These are phyloP conservation scores for Telopea speciosissima DNA, from an alignment of 177 flowering plant species.

Conservation along the genomic window DNA sequence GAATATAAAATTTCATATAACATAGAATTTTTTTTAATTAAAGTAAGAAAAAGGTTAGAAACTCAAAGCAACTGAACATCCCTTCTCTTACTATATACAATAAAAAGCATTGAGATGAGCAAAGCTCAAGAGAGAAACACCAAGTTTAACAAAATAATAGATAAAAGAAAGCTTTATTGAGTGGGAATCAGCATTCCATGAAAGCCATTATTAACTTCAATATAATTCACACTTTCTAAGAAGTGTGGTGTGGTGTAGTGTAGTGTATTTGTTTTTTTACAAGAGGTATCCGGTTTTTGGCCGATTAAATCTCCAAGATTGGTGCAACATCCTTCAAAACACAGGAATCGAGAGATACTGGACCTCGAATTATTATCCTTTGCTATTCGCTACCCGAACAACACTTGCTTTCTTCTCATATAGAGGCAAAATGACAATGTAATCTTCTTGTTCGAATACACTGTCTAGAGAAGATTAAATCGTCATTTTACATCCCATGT, in stretches of 20 bases:
- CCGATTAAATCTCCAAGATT: no score
- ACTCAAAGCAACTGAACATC: not conserved
- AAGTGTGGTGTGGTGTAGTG: not conserved
- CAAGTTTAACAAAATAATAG: not conserved
- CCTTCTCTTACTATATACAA: not conserved
- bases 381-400: no score
- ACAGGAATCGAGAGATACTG: no score
- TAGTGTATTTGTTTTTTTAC: no score
- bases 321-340: no score
- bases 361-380: no score
- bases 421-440: no score
- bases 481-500: no score
- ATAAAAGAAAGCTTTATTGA: not conserved
- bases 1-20: not conserved
- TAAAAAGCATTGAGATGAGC: not conserved
- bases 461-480: no score
- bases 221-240: not conserved
- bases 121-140: not conserved
- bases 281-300: no score
- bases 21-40: not conserved
- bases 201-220: conserved; percentile 3
- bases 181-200: conserved; percentile 5
- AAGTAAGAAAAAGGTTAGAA: not conserved
- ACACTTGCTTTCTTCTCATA: no score
- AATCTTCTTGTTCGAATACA: no score